Conservation (phyloP, 768 basidiomycete species). For the Filobasidium wieringae region DNA sequence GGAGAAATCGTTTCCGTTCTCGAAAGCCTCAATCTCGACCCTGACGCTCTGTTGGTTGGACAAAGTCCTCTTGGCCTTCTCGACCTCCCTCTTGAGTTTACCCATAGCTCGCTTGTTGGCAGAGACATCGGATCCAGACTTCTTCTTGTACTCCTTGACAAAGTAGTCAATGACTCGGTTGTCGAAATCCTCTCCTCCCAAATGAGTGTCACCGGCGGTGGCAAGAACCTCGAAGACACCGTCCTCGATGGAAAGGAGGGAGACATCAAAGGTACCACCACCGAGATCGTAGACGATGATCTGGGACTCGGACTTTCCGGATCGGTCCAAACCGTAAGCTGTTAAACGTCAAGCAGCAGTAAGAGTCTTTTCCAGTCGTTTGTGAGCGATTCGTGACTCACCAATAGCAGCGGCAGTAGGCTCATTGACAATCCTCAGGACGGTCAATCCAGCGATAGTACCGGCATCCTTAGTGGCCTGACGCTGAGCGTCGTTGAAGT, state of each 20-base stretch:
- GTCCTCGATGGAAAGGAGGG: constrained; percentile 88
- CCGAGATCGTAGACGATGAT: constrained; percentile 97
- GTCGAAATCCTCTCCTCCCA: constrained; percentile 97
- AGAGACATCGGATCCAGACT: constrained; percentile 71
- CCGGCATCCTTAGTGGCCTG: constrained; percentile 98
- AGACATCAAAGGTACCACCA: constrained; percentile 96
- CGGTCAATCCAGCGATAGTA: constrained; percentile 81
- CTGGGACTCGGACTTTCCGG: constrained; percentile 77
- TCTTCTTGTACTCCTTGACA: constrained; percentile 91
- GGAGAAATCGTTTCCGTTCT: constrained; percentile 90
- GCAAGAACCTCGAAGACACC: constrained; percentile 98
- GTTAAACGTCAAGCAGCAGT: constrained; percentile 3
- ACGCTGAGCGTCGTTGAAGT: constrained; percentile 98
- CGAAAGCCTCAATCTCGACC: constrained; percentile 92
- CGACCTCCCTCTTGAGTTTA: constrained; percentile 85
- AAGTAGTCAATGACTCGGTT: constrained; percentile 97
- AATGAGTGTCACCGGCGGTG: constrained; percentile 93
- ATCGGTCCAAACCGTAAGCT: constrained; percentile 93
- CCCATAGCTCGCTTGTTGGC: constrained; percentile 72
- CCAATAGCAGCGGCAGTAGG: constrained; percentile 94
- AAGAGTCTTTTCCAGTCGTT: background rate
- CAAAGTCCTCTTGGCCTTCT: constrained; percentile 89
- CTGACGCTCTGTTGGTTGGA: constrained; percentile 79
- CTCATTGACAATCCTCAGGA: constrained; percentile 98
- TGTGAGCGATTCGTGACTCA: constrained; percentile 8